Percentiles rank a stretch among this genome's conserved stretches.
Evolutionary conservation across 1,284 basidiomycete species (phyloP).

Genomic region (Tranzscheliella williamsii): DNA sequence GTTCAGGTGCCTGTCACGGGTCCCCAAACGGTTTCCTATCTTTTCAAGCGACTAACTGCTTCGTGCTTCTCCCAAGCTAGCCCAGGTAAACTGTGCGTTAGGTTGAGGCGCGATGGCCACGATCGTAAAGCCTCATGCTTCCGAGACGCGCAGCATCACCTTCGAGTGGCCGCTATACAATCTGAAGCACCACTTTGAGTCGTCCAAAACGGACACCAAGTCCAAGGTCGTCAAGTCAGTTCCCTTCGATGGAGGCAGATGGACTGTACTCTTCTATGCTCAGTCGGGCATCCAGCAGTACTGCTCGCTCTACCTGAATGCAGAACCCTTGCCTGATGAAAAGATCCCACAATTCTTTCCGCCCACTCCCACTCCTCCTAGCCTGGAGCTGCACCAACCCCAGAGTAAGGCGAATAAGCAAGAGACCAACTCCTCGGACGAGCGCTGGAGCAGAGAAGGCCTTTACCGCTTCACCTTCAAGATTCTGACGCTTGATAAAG

Average conservation of each 20-base stretch:
- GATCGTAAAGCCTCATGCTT: slow-evolving; percentile 29
- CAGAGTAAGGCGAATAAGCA: not conserved
- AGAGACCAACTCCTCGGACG: slow-evolving; percentile 60
- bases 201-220: slow-evolving; percentile 60
- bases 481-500: slow-evolving; percentile 67
- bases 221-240: slow-evolving; percentile 61
- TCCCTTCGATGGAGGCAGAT: slow-evolving; percentile 45
- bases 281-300: slow-evolving; percentile 50
- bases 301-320: slow-evolving; percentile 55
- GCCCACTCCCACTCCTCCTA: not conserved
- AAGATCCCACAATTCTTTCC: slow-evolving; percentile 3
- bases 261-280: slow-evolving; percentile 55
- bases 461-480: slow-evolving; percentile 82
- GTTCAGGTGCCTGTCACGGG: no score
- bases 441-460: slow-evolving; percentile 79
- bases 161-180: slow-evolving; percentile 56
- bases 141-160: slow-evolving; percentile 39
- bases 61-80: no score
- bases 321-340: slow-evolving; percentile 46
- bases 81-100: no score
- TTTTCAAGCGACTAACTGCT: no score
- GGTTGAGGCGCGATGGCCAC: no score
- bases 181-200: slow-evolving; percentile 60
- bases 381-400: not conserved
- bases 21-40: no score